Base-by-base conservation (phyloP, 2,329 filamentous ascomycete species). In the Penicillium italicum region DNA sequence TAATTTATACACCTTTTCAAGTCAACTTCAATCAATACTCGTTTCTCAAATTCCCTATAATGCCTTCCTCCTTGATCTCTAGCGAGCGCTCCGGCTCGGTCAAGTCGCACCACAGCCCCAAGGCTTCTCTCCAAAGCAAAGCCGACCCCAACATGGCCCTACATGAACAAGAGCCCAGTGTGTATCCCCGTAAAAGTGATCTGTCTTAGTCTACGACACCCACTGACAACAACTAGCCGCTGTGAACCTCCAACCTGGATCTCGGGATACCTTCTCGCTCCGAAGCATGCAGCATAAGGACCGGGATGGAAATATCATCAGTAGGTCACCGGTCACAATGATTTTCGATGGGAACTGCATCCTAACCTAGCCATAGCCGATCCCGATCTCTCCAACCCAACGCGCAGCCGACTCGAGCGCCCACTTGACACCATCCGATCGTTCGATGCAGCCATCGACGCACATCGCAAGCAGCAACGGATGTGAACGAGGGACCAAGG, bases 371-470 rank as follows among this genome's bases (percentile, higher is more conserved):
- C n/a, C 3, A 67, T 37, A 96, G 92, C 83, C 66, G 92, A 97
- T 53, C 92, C 92, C 20, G 92, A 97, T 74, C 83, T 85, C 61
- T 95, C 91, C 40, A 97, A 97, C 69, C 92, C 92, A 14, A 96
- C 92, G 14, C 85, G 92, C 63, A 88, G 83, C 67, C 85, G 91
- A 68, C 87, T 90, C 83, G 92, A 97, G 76, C 86, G 92, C 55
- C 92, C 92, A 22, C 80, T 97, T 43, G 92, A 96, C 67, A 97
- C 92, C 1, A 96, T 97, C 66, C 85, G 90, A 67, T 87, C 88
- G 51, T 96, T 96, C 61, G 90, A 97, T 73, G 89, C 87, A 36
- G 90, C 90, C 50, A 95, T 96, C 67, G 90, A 96, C 66, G 84
- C 86, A 8, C 62, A 66, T 38, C 65, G 65, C 18, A 60, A 63